phyloP scores from a whole-genome alignment of 148 eudicot species.

The Rhododendron ferrugineum region DNA sequence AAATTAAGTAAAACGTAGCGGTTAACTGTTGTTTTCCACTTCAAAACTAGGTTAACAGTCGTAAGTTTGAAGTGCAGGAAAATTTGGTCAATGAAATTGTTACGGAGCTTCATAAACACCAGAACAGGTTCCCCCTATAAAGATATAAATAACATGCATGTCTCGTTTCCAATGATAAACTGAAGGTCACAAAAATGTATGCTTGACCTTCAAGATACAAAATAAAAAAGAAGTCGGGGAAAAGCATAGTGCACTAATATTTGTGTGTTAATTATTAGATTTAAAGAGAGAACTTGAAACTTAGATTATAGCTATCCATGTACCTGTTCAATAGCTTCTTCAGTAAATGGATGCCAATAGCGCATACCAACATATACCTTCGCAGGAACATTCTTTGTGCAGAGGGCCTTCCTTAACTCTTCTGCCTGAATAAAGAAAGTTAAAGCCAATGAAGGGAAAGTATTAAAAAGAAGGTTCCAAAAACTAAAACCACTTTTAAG shows the following conservation, averaged over 20 bases:
- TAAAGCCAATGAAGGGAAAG: background rate
- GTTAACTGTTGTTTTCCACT: background rate
- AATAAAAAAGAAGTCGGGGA: background rate
- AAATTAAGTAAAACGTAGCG: background rate
- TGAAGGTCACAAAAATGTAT: background rate
- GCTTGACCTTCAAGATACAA: background rate
- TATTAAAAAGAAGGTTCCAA: background rate
- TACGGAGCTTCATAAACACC: background rate
- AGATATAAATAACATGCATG: background rate
- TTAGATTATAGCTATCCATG: background rate
- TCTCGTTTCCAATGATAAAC: background rate
- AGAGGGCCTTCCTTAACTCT: conserved; percentile 74
- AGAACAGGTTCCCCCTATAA: background rate
- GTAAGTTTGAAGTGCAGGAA: background rate
- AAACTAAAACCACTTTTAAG: background rate
- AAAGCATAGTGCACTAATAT: background rate
- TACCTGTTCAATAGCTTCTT: conserved; percentile 99
- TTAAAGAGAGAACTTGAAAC: background rate
- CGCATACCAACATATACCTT: conserved; percentile 99
- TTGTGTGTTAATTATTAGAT: background rate
- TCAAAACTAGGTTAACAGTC: background rate
- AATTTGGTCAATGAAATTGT: background rate
- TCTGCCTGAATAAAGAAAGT: conserved; percentile 56
- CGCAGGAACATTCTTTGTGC: conserved; percentile 72
- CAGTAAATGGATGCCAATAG: conserved; percentile 99